Percentiles rank a stretch among this genome's conserved stretches.
phyloP scores from a whole-genome alignment of 768 basidiomycete genomes.

The Rhizopogon vinicolor region DNA sequence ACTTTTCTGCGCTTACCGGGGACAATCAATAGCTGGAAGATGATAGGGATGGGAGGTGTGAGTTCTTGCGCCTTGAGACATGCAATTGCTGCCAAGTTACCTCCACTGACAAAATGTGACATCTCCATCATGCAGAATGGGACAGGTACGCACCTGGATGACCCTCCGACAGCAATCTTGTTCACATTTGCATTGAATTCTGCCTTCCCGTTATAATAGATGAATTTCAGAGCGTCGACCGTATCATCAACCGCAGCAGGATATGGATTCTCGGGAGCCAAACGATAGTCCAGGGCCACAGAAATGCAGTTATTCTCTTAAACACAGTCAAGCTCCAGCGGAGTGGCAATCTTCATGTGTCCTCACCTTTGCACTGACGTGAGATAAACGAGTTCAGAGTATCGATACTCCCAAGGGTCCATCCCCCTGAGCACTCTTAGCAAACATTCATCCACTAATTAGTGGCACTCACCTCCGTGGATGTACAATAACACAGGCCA shows the following conservation, averaged over 20 bases:
- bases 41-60: conserved; percentile 46
- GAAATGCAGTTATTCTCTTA: conserved; percentile 59
- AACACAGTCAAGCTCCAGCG: background rate
- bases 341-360: background rate
- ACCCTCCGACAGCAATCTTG: conserved; percentile 67
- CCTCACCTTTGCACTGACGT: conserved; percentile 19
- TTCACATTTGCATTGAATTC: conserved; percentile 44
- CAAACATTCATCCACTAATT: background rate
- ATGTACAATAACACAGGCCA: conserved; percentile 73
- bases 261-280: conserved; percentile 67
- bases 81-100: conserved; percentile 63
- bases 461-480: conserved; percentile 52
- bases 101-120: conserved; percentile 41
- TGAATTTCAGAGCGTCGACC: conserved; percentile 60
- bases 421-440: conserved; percentile 46
- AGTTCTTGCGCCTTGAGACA: conserved; percentile 55
- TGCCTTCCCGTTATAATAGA: conserved; percentile 40
- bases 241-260: conserved; percentile 72
- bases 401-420: conserved; percentile 63
- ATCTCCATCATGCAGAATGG: background rate
- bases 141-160: conserved; percentile 46
- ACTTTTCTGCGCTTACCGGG: conserved; percentile 31
- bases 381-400: conserved; percentile 54
- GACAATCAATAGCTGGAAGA: conserved; percentile 66
- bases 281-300: conserved; percentile 64